Conservation (phyloP, 345 rosid genomes). For the Eucalyptus viminalis region DNA sequence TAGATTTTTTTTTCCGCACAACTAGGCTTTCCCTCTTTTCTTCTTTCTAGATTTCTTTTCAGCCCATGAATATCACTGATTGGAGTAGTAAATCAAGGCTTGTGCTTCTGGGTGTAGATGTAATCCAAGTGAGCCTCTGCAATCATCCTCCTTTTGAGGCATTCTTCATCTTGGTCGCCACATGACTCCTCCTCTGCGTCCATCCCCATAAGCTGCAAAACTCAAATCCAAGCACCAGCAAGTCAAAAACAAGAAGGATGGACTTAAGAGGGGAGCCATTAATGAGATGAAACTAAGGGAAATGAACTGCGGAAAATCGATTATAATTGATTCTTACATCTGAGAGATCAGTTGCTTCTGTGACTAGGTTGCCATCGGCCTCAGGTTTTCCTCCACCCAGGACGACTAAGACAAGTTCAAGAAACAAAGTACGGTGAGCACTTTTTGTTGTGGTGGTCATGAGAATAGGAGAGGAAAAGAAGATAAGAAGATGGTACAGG, state of each 20-base stretch:
- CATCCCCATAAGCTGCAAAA: neutral
- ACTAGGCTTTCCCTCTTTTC: neutral
- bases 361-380: neutral
- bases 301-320: neutral
- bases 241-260: neutral
- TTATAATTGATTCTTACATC: neutral
- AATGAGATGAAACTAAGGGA: neutral
- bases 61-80: neutral
- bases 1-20: neutral
- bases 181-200: neutral
- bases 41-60: neutral
- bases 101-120: conserved; percentile 64
- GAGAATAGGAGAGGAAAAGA: neutral
- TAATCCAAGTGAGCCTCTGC: conserved; percentile 80
- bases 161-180: conserved; percentile 32
- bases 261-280: neutral
- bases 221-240: neutral
- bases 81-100: conserved; percentile 7
- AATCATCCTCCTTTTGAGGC: conserved; percentile 48
- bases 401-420: neutral
- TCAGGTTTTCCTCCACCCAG: neutral
- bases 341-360: neutral
- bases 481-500: neutral
- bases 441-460: neutral
- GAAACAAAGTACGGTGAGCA: neutral